Conservation (phyloP, 1,284 basidiomycete species). For the Ustilago crameri region DNA sequence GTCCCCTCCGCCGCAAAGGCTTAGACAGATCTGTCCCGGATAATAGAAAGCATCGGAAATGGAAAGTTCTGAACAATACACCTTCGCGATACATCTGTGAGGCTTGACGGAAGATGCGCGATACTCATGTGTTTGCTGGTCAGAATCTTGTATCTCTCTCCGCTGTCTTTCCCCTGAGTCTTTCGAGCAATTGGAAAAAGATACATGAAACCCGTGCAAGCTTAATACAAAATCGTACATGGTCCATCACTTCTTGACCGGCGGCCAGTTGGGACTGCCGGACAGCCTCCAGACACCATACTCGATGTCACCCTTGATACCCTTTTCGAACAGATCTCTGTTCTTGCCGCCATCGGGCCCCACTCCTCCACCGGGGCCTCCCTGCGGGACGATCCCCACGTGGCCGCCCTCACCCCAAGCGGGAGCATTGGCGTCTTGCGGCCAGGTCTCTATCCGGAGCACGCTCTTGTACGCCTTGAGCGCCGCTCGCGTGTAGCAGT, state of each 20-base stretch:
- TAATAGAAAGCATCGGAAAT: too few species aligned
- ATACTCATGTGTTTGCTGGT: too few species aligned
- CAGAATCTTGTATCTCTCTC: too few species aligned
- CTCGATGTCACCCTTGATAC: constrained; percentile 56
- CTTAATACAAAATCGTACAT: too few species aligned
- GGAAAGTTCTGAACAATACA: too few species aligned
- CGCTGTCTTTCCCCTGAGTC: too few species aligned
- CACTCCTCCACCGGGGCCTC: constrained; percentile 40
- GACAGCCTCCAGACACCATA: constrained; percentile 49
- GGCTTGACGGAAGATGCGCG: too few species aligned
- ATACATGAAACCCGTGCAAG: too few species aligned
- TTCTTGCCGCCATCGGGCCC: constrained; percentile 42
- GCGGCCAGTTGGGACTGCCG: constrained; percentile 43
- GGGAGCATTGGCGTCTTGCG: constrained; percentile 12
- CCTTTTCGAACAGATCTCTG: constrained; percentile 25
- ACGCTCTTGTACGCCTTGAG: constrained; percentile 34
- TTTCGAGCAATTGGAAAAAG: too few species aligned
- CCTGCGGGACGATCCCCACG: constrained; percentile 23
- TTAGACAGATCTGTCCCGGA: not conserved
- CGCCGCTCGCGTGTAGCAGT: constrained; percentile 49
- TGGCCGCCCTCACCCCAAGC: constrained; percentile 29
- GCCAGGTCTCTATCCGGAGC: constrained; percentile 33
- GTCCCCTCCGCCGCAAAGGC: constrained; percentile 8
- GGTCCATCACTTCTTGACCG: constrained; percentile 4
- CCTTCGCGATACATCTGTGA: too few species aligned